Conservation (phyloP, 345 rosid species). For the Eucalyptus marginata region DNA sequence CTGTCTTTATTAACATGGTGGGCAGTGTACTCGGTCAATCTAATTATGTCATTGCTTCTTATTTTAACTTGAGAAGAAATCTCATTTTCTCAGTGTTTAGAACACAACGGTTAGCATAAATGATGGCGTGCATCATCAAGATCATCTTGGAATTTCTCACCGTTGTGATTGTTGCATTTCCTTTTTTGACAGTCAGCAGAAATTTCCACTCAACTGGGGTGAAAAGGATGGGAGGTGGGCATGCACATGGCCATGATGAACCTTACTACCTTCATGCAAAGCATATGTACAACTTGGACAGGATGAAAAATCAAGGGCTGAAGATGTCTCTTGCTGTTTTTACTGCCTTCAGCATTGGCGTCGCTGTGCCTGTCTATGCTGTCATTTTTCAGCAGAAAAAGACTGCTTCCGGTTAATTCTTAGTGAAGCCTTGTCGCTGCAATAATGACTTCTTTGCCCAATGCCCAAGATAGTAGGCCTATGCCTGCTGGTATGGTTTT, state of each 20-base stretch:
- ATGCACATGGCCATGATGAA: constrained; percentile 54
- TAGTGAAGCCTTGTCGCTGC: not conserved
- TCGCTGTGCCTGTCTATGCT: constrained; percentile 73
- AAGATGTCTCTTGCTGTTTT: constrained; percentile 82
- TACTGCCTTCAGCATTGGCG: constrained; percentile 86
- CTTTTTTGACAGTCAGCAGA: constrained; percentile 12
- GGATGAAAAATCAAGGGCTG: constrained; percentile 69
- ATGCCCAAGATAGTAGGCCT: not conserved
- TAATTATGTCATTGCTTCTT: not conserved
- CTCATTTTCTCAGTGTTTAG: not conserved
- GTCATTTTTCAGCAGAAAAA: constrained; percentile 94
- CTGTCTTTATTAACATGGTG: not conserved
- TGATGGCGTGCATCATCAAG: not conserved
- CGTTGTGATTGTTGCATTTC: not conserved
- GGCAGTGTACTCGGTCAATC: not conserved
- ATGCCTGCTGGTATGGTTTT: not conserved
- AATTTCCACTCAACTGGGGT: constrained; percentile 59
- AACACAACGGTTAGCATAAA: not conserved
- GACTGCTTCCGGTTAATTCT: constrained; percentile 53
- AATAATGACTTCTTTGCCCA: not conserved
- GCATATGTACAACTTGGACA: constrained; percentile 98
- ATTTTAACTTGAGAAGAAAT: not conserved
- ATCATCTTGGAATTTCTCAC: not conserved
- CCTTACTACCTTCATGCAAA: constrained; percentile 79
- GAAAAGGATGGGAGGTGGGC: constrained; percentile 76